These are phyloP conservation scores for Perkinsus marinus DNA, from an alignment of 169 alveolate genomes.

Conservation along the genomic window DNA sequence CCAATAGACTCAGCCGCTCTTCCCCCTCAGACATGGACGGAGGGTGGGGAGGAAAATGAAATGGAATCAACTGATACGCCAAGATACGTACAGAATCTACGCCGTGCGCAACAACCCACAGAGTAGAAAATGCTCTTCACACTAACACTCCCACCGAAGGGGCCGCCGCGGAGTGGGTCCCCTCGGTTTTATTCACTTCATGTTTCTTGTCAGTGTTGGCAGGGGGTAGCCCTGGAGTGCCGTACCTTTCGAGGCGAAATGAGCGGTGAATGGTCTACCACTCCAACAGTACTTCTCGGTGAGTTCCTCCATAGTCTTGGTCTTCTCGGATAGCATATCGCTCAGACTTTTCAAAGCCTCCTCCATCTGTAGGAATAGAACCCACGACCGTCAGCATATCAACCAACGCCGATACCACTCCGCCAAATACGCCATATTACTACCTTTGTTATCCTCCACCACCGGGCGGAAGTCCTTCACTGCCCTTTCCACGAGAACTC, in stretches of 20 bases:
- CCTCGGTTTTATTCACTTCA: background rate
- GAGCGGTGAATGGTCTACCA: no score
- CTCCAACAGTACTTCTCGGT: background rate
- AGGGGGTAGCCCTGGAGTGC: background rate
- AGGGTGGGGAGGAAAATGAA: background rate
- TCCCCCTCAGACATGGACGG: background rate
- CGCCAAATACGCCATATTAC: conserved; percentile 10
- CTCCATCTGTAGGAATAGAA: background rate
- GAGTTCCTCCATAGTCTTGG: background rate
- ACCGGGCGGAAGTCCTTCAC: conserved; percentile 66
- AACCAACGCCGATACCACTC: background rate
- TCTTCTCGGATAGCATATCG: background rate
- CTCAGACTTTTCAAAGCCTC: background rate
- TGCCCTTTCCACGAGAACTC: conserved; percentile 67
- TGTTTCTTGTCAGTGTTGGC: background rate
- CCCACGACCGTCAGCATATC: background rate
- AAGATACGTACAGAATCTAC: background rate
- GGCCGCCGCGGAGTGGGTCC: background rate
- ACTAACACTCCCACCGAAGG: background rate
- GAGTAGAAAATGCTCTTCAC: background rate
- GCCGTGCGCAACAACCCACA: background rate
- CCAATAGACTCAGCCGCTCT: background rate
- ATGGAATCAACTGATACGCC: background rate
- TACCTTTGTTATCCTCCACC: conserved; percentile 37
- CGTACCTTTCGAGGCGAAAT: background rate